Evolutionary conservation across 352 stramenopile species (phyloP).

Genomic region (Globisporangium megalacanthum): DNA sequence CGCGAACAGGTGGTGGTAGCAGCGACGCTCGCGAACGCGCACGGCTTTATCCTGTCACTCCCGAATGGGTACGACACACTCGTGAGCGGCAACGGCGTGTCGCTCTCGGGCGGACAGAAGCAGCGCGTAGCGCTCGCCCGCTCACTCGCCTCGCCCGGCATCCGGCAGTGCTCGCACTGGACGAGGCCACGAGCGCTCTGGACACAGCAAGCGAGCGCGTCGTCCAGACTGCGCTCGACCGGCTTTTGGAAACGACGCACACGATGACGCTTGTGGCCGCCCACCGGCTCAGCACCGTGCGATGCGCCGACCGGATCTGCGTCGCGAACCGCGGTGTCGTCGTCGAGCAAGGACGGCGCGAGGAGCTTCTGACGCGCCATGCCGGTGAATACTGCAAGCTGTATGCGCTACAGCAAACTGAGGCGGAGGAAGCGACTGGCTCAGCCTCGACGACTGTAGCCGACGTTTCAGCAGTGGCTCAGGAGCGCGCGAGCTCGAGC

Average conservation of each 20-base stretch:
- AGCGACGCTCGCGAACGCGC: slow-evolving; percentile 22
- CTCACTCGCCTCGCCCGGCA: slow-evolving; percentile 62
- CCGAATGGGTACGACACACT: slow-evolving; percentile 73
- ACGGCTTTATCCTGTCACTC: slow-evolving; percentile 62
- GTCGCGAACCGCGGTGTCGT: slow-evolving; percentile 33
- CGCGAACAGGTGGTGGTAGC: slow-evolving; percentile 8
- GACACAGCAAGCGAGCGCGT: slow-evolving; percentile 34
- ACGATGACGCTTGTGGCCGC: slow-evolving; percentile 92
- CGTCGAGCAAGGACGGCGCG: slow-evolving; percentile 42
- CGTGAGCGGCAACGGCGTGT: slow-evolving; percentile 27
- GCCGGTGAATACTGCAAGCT: slow-evolving; percentile 72
- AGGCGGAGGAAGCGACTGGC: slow-evolving; percentile 10
- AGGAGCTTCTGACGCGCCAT: slow-evolving; percentile 43
- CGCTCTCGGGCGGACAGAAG: slow-evolving; percentile 32
- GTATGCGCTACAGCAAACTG: slow-evolving; percentile 42
- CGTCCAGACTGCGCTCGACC: slow-evolving; percentile 70
- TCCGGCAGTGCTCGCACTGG: slow-evolving; percentile 72
- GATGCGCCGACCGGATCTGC: slow-evolving; percentile 50
- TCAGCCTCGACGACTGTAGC: too few species aligned
- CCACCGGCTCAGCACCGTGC: slow-evolving; percentile 79
- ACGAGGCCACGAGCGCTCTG: slow-evolving; percentile 3
- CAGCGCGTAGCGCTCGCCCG: slow-evolving; percentile 30
- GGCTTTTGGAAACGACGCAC: slow-evolving; percentile 27
- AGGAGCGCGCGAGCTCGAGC: too few species aligned
- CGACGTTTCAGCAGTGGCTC: too few species aligned